Base-by-base conservation (phyloP, 345 rosid genomes). In the Gossypium bickii region DNA sequence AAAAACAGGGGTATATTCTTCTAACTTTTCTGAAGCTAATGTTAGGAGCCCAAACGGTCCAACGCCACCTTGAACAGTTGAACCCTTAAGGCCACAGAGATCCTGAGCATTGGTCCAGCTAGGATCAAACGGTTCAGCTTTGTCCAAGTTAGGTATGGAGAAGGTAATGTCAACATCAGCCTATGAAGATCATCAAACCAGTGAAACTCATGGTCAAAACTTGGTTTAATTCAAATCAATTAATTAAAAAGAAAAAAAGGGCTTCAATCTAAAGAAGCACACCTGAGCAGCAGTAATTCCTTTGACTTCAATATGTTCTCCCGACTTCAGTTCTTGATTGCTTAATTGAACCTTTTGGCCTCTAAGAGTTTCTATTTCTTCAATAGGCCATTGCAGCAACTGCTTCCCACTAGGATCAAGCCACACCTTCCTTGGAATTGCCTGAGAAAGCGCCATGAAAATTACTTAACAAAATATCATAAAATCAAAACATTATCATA, bases 31-130 rank as follows among this genome's bases (percentile, higher is more conserved):
- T 0, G 97, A 87, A 0, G 97, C 99, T 58, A 95, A 80, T 9
- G 94, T 90, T 76, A 93, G 68, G 43, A 95, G 80, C 51, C 98
- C 98, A 60, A 95, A 95, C 2, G 98, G 97, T 13, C 99, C 99
- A 0, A 93, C 72, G 1, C 93, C 92, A 3, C 96, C 97, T 0
- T 58, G 75, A 17, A 77, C 80, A 0, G 66, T 79, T 0, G 94
- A 84, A 17, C 94, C 86, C 80, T 75, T 86, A 7, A 29, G 24
- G 2, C 70, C 63, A 52, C 98, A 95, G 0, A 95, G 84, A 2
- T 89, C 89, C 34, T 81, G 78, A 0, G 97, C 91, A 7, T 85
- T 80, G 2, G 45, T 73, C 90, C 89, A 90, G 44, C 74, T 86
- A 0, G 88, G 83, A 45, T 95, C 88, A 27, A 89, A 91, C 0